Conservation (phyloP, 2,329 filamentous ascomycete species). For the Pseudomassariella vexata region DNA sequence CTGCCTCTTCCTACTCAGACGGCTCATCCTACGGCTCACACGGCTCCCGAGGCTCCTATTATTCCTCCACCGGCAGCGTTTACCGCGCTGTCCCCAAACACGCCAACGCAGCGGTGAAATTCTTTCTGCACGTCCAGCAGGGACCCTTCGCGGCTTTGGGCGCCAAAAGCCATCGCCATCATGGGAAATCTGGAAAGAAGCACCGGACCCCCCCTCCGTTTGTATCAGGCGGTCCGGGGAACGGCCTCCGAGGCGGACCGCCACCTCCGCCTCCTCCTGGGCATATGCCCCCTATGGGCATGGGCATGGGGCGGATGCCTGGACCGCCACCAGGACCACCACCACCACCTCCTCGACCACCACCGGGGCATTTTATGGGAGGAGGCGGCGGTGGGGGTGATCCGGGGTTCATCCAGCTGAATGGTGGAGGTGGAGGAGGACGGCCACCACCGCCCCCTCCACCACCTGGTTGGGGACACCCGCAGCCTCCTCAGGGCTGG, state of each 20-base stretch:
- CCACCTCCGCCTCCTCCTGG: neutral
- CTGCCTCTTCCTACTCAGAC: neutral
- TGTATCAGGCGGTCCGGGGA: neutral
- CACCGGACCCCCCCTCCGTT: neutral
- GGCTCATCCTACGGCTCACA: conserved; percentile 1
- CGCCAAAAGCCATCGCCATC: conserved; percentile 1
- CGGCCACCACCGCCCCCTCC: no score
- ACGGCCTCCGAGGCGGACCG: neutral
- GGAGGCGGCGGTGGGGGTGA: neutral
- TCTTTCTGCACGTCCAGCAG: conserved; percentile 22
- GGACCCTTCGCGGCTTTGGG: conserved; percentile 20
- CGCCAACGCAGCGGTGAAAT: conserved; percentile 15
- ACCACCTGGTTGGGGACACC: no score
- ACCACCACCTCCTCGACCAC: conserved; percentile 9
- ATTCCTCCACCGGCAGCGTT: conserved; percentile 15
- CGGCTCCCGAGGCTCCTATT: neutral
- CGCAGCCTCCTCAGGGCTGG: no score
- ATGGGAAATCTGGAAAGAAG: no score
- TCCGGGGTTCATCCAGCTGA: neutral
- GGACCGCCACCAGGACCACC: no score
- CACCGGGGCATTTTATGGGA: conserved; percentile 6
- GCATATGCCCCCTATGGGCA: neutral
- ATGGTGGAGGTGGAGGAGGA: neutral
- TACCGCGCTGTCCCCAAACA: conserved; percentile 17
- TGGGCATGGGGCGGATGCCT: no score